Evolutionary conservation across 208 protist species (phyloP).

Genomic region (Eutreptiella sp.): DNA sequence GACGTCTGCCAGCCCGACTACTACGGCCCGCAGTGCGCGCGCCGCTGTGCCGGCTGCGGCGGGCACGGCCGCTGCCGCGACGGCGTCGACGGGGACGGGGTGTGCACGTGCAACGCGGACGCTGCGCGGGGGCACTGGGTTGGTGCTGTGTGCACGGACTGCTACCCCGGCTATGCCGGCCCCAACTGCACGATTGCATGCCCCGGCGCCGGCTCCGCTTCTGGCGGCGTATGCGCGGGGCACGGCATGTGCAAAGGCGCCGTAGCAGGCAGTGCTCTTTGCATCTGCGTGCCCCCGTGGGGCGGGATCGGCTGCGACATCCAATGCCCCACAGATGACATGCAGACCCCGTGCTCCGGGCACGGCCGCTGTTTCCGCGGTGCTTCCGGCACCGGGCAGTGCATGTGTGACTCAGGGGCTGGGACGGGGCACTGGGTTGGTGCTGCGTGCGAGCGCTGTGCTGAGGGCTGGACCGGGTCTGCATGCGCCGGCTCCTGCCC

Average conservation of each 20-base stretch:
- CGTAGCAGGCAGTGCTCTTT: background rate
- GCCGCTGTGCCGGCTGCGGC: too few species aligned
- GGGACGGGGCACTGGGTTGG: background rate
- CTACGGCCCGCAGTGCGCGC: too few species aligned
- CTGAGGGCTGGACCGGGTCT: too few species aligned
- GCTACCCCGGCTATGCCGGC: background rate
- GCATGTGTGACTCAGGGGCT: background rate
- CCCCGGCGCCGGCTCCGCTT: background rate
- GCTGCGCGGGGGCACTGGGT: constrained; percentile 24
- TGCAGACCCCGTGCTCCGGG: background rate
- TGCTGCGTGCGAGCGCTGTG: background rate
- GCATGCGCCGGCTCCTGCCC: too few species aligned
- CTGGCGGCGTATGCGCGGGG: background rate
- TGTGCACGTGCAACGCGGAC: constrained; percentile 36
- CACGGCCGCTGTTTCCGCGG: constrained; percentile 1
- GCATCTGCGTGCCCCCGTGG: background rate
- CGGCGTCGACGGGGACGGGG: constrained; percentile 28
- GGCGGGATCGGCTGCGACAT: background rate
- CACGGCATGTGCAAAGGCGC: background rate
- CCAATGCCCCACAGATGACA: constrained; percentile 1
- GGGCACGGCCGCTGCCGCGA: constrained; percentile 14
- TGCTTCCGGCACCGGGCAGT: background rate
- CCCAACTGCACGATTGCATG: background rate
- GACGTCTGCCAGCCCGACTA: too few species aligned
- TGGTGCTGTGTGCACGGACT: constrained; percentile 7